phyloP scores from a whole-genome alignment of 768 basidiomycete genomes.

The Tubosaeta brunneosetosa region DNA sequence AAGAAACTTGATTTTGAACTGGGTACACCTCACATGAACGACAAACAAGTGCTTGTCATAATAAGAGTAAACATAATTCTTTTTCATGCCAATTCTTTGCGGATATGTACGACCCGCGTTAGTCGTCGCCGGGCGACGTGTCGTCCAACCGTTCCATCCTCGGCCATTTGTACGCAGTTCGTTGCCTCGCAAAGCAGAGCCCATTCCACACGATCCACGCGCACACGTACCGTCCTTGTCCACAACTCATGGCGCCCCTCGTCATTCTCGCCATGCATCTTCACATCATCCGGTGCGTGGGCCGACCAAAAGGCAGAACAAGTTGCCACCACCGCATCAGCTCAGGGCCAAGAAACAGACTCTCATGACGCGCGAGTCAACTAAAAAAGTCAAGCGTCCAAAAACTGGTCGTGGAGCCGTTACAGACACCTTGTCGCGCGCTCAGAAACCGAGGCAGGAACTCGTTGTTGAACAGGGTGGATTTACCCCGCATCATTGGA shows the following conservation, averaged over 20 bases:
- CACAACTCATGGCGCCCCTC: neutral
- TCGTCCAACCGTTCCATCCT: conserved; percentile 10
- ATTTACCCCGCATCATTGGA: conserved; percentile 10
- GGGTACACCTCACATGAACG: too few relatives aligned
- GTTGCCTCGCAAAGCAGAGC: neutral
- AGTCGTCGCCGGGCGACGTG: conserved; percentile 15
- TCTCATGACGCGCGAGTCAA: neutral
- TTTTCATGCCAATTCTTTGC: conserved; percentile 6
- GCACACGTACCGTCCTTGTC: neutral
- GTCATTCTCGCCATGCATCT: neutral
- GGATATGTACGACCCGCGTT: conserved; percentile 12
- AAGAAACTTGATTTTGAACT: too few relatives aligned
- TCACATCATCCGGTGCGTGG: neutral
- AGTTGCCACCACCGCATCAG: neutral
- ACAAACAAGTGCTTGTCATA: neutral
- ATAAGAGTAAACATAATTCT: too few relatives aligned
- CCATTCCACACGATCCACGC: neutral
- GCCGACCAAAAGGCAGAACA: conserved; percentile 1
- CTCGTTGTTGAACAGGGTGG: neutral
- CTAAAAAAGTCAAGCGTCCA: neutral
- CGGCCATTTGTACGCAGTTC: conserved; percentile 11
- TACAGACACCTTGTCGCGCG: neutral
- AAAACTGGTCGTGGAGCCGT: conserved; percentile 4
- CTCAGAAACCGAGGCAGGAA: neutral
- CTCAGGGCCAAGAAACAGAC: neutral